Evolutionary conservation across 192 early-diverging fungal species (phyloP).

Genomic region (Coemansia pectinata): DNA sequence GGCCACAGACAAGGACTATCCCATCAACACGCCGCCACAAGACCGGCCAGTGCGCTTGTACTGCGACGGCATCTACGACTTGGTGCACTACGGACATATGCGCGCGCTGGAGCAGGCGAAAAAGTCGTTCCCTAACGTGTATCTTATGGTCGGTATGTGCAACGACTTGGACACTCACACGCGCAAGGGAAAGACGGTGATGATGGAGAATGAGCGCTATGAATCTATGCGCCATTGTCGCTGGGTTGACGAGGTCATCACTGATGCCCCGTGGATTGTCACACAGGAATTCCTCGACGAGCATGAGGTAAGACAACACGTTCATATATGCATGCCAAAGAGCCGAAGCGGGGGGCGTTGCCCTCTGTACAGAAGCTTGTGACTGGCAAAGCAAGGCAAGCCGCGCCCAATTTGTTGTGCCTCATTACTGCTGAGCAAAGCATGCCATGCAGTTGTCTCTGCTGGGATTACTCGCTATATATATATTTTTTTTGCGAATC

Average conservation of each 20-base stretch:
- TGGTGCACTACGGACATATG: slow-evolving; percentile 84
- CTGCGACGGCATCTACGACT: slow-evolving; percentile 85
- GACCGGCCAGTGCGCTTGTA: slow-evolving; percentile 77
- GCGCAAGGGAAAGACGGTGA: slow-evolving; percentile 80
- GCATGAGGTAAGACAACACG: slow-evolving; percentile 53
- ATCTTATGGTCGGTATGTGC: slow-evolving; percentile 77
- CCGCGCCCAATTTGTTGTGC: not conserved
- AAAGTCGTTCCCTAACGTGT: slow-evolving; percentile 72
- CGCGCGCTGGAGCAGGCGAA: slow-evolving; percentile 83
- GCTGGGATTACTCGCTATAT: not conserved
- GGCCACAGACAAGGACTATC: slow-evolving; percentile 51
- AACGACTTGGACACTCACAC: slow-evolving; percentile 73
- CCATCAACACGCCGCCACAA: slow-evolving; percentile 65
- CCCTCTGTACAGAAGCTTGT: not conserved
- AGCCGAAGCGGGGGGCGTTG: not conserved
- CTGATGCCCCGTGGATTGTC: slow-evolving; percentile 75
- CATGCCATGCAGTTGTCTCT: not conserved
- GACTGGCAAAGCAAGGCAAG: not conserved
- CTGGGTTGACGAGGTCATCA: slow-evolving; percentile 82
- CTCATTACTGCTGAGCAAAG: not conserved
- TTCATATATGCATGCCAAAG: not conserved
- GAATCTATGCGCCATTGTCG: slow-evolving; percentile 79
- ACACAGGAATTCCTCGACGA: slow-evolving; percentile 74
- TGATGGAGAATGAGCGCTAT: slow-evolving; percentile 74
- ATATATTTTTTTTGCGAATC: not conserved